These are phyloP conservation scores for Metschnikowia drakensbergensis DNA, from an alignment of 805 yeast species.

Conservation along the genomic window DNA sequence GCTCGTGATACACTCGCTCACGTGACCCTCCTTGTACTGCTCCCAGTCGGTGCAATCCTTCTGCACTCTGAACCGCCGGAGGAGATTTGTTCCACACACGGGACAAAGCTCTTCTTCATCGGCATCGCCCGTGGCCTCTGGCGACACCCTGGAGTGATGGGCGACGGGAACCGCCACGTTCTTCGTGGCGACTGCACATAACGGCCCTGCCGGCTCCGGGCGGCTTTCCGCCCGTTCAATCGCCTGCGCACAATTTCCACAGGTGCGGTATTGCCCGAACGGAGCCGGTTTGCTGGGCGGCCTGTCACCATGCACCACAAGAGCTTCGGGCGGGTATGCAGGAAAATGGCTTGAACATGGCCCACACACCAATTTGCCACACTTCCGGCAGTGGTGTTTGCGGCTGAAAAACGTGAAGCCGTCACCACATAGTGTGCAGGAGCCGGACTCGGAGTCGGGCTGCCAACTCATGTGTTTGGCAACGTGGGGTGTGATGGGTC, in stretches of 20 bases:
- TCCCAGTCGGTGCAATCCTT: conserved; percentile 24
- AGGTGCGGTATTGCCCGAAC: conserved; percentile 55
- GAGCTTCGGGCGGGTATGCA: conserved; percentile 25
- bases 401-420: conserved; percentile 60
- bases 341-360: conserved; percentile 54
- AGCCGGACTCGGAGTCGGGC: conserved; percentile 50
- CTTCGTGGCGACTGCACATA: conserved; percentile 12
- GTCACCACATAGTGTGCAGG: conserved; percentile 54
- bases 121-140: conserved; percentile 15
- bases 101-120: conserved; percentile 40
- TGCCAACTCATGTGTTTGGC: conserved; percentile 50
- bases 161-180: conserved; percentile 12
- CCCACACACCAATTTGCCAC: conserved; percentile 79
- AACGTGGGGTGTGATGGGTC: background rate
- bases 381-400: conserved; percentile 78
- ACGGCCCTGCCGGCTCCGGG: conserved; percentile 8
- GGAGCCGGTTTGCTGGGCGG: conserved; percentile 10
- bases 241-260: conserved; percentile 69
- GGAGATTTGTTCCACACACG: conserved; percentile 35
- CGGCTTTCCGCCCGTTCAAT: conserved; percentile 10
- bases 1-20: conserved; percentile 68
- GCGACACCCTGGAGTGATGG: background rate
- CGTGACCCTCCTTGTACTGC: conserved; percentile 57
- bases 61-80: conserved; percentile 19
- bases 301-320: conserved; percentile 17